Evolutionary conservation across 108 stramenopile genomes (phyloP).

Genomic region (Skeletonema tropicum): DNA sequence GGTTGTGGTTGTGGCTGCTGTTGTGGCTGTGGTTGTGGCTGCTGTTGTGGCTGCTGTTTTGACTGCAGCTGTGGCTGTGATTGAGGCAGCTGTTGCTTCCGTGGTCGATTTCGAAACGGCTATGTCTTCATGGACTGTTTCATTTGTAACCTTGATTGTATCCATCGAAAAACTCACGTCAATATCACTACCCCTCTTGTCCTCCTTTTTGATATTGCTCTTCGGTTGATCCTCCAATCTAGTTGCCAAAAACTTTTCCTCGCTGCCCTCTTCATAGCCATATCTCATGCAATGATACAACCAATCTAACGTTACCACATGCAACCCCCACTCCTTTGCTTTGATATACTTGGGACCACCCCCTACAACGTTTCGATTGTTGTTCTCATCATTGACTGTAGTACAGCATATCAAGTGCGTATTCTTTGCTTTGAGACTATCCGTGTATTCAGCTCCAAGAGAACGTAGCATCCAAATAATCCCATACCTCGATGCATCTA

Average conservation of each 20-base stretch:
- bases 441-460: constrained; percentile 61
- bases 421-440: constrained; percentile 55
- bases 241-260: constrained; percentile 35
- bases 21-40: background rate
- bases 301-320: constrained; percentile 79
- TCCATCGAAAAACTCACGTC: background rate
- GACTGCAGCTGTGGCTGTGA: background rate
- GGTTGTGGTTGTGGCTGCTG: background rate
- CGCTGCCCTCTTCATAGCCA: constrained; percentile 64
- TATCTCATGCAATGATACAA: constrained; percentile 62
- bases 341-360: constrained; percentile 60
- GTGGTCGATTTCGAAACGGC: background rate
- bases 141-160: background rate
- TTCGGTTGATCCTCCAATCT: background rate
- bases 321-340: constrained; percentile 74
- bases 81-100: background rate
- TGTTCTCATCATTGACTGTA: background rate
- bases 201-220: constrained; percentile 6
- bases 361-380: constrained; percentile 28
- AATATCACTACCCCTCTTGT: background rate
- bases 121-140: background rate
- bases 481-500: constrained; percentile 58
- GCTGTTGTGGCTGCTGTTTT: no score
- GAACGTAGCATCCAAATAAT: constrained; percentile 53
- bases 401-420: constrained; percentile 73